Conservation (phyloP, 148 eudicot genomes). For the Persicaria maculosa region DNA sequence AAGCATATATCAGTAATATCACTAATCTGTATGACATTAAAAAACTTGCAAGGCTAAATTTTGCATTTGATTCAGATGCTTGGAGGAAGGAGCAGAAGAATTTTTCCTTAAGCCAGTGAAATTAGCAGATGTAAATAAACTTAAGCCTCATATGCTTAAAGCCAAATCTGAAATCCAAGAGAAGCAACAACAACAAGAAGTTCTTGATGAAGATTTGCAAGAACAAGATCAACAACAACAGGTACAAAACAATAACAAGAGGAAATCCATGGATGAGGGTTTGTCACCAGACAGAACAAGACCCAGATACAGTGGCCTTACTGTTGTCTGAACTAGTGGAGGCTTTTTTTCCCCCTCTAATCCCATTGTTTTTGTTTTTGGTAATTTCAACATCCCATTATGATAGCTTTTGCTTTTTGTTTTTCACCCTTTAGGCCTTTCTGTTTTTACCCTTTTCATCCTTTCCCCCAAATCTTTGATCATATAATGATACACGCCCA, state of each 20-base stretch:
- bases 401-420: conserved; percentile 8
- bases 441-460: not conserved
- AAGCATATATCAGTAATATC: not conserved
- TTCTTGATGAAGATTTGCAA: not conserved
- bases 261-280: conserved; percentile 64
- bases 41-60: not conserved
- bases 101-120: conserved; percentile 87
- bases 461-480: not conserved
- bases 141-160: conserved; percentile 73
- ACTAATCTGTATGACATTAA: not conserved
- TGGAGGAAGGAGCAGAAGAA: conserved; percentile 94
- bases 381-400: not conserved
- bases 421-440: not conserved
- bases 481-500: conserved; percentile 3
- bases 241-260: conserved; percentile 41
- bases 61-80: conserved; percentile 46
- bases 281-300: conserved; percentile 67
- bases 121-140: conserved; percentile 69
- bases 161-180: conserved; percentile 37
- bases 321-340: conserved; percentile 34
- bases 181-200: conserved; percentile 20
- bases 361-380: conserved; percentile 8
- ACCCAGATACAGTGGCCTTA: conserved; percentile 65
- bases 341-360: not conserved
- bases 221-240: conserved; percentile 17